Base-by-base conservation (phyloP, 768 basidiomycete genomes). In the Leucosporidium yakuticum region DNA sequence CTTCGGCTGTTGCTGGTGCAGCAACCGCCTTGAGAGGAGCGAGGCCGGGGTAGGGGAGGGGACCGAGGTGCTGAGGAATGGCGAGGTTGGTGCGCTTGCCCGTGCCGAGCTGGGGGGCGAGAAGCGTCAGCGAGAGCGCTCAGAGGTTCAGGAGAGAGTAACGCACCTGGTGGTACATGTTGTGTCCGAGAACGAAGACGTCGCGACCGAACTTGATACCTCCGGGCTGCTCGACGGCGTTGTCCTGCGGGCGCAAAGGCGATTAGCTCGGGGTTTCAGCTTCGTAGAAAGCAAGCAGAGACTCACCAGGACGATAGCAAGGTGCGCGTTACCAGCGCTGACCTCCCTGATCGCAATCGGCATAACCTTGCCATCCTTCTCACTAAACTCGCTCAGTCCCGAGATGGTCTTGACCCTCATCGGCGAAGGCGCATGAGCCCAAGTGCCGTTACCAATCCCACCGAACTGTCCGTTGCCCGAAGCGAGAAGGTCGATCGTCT, bases 301-400 rank as follows among this genome's bases (percentile, higher is more conserved):
- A 60, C 69, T 34, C 21, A 71, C 70, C 48, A 65, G 68, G 5
- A 73, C 71, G 21, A 74, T 69, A 21, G 75, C 73, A 20, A 70
- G 68, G 31, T 74, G 73, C 0, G 72, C 69, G 9, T 68, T 64
- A 1, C 74, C 74, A 25, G 73, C 71, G 4, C 72, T 63, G 34
- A 77, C 57, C 23, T 63, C 56, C 51, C 70, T 63, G 23, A 77
- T 74, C 4, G 60, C 53, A 47, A 77, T 73, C 1, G 69, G 48
- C 62, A 64, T 64, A 58, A 64, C 60, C 44, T 27, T 51, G 25
- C 64, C 64, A 15, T 29, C 34, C n/a, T 31, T 39, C 57, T 69
- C 75, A 62, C 62, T 64, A 91, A 90, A 95, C 83, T 94, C 91
- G n/a, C 83, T 79, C 31, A 95, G 80, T 17, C 90, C 90, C 75